Evolutionary conservation across 2,329 filamentous ascomycete species (phyloP).

Genomic region (Sporothrix inflata): DNA sequence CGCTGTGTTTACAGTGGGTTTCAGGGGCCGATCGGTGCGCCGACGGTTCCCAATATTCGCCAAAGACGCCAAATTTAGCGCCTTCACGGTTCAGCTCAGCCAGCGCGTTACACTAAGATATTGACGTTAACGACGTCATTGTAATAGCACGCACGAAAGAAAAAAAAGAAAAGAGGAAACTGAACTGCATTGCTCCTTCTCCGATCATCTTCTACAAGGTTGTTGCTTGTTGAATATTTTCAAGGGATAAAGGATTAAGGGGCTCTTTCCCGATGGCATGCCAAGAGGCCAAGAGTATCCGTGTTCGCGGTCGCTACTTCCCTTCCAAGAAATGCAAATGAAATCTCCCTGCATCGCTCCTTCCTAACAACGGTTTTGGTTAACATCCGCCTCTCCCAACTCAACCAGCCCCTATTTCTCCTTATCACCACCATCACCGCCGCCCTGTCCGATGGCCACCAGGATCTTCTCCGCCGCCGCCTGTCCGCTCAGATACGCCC

Average conservation of each 20-base stretch:
- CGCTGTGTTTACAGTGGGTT: conserved; percentile 17
- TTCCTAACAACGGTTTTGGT: background rate
- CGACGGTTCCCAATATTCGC: background rate
- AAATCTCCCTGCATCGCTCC: background rate
- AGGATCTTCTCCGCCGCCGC: conserved; percentile 26
- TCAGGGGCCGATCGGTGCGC: background rate
- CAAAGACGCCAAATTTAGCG: background rate
- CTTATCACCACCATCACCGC: background rate
- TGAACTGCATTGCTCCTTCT: background rate
- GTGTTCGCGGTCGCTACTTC: conserved; percentile 1
- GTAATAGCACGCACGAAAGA: background rate
- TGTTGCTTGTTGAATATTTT: background rate
- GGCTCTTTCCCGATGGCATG: conserved; percentile 3
- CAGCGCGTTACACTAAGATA: background rate
- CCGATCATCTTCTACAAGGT: background rate
- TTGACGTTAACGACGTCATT: background rate
- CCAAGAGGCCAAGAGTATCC: conserved; percentile 6
- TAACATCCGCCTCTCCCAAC: background rate
- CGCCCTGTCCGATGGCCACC: background rate
- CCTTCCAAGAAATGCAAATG: background rate
- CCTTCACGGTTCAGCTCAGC: conserved; percentile 2
- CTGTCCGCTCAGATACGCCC: conserved; percentile 68
- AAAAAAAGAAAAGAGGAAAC: background rate
- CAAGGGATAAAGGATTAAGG: background rate
- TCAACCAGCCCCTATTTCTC: background rate